These are phyloP conservation scores for Neonectria punicea DNA, from an alignment of 2,329 filamentous ascomycete genomes.

Conservation along the genomic window DNA sequence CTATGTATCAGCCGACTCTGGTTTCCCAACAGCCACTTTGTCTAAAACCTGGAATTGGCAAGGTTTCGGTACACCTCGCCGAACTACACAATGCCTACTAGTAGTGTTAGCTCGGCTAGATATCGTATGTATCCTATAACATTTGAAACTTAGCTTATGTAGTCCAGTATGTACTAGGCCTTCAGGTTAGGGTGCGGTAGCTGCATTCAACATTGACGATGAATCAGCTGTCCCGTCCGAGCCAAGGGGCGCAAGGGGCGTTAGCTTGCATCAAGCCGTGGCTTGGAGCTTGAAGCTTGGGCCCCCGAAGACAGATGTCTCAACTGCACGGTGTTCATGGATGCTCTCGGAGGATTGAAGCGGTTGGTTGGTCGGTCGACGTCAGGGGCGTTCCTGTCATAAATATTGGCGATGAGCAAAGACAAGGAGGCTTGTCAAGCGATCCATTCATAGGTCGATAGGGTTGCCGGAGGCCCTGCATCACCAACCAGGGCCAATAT, in stretches of 20 bases:
- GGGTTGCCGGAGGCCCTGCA: neutral
- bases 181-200: too few relatives aligned
- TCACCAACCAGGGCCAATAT: neutral
- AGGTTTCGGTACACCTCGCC: neutral
- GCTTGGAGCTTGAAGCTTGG: slow-evolving; percentile 28
- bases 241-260: slow-evolving; percentile 5
- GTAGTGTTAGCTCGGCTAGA: neutral
- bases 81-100: neutral
- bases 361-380: slow-evolving; percentile 5
- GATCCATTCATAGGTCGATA: neutral
- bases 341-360: slow-evolving; percentile 6
- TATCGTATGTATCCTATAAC: neutral
- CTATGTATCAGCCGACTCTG: neutral
- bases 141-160: too few relatives aligned
- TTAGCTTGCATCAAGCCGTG: slow-evolving; percentile 5
- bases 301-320: slow-evolving; percentile 12
- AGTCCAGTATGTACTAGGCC: too few relatives aligned
- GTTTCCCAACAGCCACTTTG: neutral
- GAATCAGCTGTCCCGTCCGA: neutral
- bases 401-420: neutral
- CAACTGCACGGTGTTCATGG: slow-evolving; percentile 15
- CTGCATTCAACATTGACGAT: neutral
- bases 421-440: neutral
- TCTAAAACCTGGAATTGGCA: neutral
- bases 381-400: neutral